Percentiles rank a stretch among this genome's conserved stretches.
Conservation (phyloP, 345 rosid genomes). For the Anacardium occidentale region DNA sequence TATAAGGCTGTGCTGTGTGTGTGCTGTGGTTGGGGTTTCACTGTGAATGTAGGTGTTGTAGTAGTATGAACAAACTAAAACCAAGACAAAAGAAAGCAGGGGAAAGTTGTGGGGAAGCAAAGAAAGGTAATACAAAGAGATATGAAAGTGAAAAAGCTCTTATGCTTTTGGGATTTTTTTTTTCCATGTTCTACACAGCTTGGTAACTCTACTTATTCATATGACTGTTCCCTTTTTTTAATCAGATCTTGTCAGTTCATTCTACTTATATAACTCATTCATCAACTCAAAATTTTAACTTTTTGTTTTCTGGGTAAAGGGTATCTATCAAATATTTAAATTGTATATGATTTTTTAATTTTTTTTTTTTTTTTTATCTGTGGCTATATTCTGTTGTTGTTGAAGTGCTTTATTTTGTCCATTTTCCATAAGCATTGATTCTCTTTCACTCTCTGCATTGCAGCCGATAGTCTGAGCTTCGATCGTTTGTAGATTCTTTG, state of each 20-base stretch:
- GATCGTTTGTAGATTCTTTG: conserved; percentile 33
- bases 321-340: conserved; percentile 1
- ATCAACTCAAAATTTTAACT: conserved; percentile 16
- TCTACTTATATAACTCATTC: conserved; percentile 10
- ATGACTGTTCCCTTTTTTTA: not conserved
- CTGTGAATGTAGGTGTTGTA: not conserved
- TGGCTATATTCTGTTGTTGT: conserved; percentile 24
- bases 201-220: conserved; percentile 9
- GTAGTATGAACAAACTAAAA: conserved; percentile 27
- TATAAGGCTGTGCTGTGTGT: too few relatives aligned
- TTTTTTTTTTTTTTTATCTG: not conserved
- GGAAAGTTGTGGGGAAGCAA: conserved; percentile 20
- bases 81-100: not conserved
- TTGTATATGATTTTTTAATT: not conserved
- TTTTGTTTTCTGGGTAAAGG: conserved; percentile 8
- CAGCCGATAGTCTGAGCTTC: conserved; percentile 16
- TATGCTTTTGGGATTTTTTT: conserved; percentile 24
- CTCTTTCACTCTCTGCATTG: conserved; percentile 27
- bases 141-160: conserved; percentile 10
- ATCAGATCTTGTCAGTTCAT: conserved; percentile 29
- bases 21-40: conserved; percentile 1
- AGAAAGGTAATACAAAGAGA: conserved; percentile 6
- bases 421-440: conserved; percentile 39
- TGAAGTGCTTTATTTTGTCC: conserved; percentile 32
- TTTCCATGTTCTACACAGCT: conserved; percentile 14